Conservation (phyloP, 2,329 filamentous ascomycete species). For the Botrytis fabae region DNA sequence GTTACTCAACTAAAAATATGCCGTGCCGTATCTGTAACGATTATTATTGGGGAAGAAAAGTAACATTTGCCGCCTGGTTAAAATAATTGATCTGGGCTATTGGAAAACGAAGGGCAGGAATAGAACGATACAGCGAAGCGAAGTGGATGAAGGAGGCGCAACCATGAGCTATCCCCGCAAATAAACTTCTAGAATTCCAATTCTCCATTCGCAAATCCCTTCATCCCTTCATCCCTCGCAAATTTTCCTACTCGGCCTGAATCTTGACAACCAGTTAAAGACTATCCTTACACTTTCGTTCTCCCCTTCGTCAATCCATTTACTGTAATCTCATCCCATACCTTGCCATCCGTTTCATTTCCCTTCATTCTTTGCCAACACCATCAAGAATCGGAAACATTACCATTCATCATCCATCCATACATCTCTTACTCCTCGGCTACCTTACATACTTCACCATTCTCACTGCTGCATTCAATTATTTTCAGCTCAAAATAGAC, state of each 20-base stretch:
- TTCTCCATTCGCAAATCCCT: conserved; percentile 4
- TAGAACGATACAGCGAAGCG: conserved; percentile 4
- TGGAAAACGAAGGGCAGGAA: conserved; percentile 5
- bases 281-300: not conserved
- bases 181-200: conserved; percentile 19
- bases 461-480: conserved; percentile 2
- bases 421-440: not conserved
- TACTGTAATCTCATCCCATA: not conserved
- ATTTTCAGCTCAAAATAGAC: conserved; percentile 13
- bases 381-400: not conserved
- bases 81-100: not conserved
- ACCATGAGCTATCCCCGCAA: conserved; percentile 1
- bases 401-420: conserved; percentile 15
- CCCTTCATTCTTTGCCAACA: conserved; percentile 14
- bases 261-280: not conserved
- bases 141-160: conserved; percentile 17
- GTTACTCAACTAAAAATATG: conserved; percentile 5
- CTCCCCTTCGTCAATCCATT: conserved; percentile 9
- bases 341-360: not conserved
- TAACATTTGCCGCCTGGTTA: conserved; percentile 9
- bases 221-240: not conserved
- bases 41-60: not conserved
- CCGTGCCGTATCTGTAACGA: conserved; percentile 11
- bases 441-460: conserved; percentile 3
- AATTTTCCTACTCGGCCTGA: conserved; percentile 17